These are phyloP conservation scores for Hippophae gyantsensis DNA, from an alignment of 306 rosid species.

Conservation along the genomic window DNA sequence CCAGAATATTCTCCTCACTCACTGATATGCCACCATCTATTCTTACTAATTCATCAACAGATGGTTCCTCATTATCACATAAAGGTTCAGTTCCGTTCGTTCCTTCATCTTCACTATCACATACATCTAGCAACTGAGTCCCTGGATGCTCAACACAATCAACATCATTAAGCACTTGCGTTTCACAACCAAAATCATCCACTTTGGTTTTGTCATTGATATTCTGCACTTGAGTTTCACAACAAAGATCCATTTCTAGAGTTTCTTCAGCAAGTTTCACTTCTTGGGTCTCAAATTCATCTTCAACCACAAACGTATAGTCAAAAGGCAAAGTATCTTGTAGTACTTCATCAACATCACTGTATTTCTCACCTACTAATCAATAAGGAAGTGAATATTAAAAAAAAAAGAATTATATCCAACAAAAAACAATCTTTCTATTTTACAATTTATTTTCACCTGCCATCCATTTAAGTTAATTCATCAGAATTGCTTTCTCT, in stretches of 20 bases:
- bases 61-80: slow-evolving; percentile 23
- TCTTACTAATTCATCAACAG: slow-evolving; percentile 21
- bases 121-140: slow-evolving; percentile 40
- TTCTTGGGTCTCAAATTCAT: slow-evolving; percentile 34
- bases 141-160: slow-evolving; percentile 16
- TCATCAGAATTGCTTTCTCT: background rate
- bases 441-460: too few species aligned
- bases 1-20: slow-evolving; percentile 13
- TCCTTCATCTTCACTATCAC: slow-evolving; percentile 25
- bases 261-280: slow-evolving; percentile 45
- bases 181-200: slow-evolving; percentile 19
- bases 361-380: slow-evolving; percentile 25
- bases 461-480: too few species aligned
- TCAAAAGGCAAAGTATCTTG: slow-evolving; percentile 29
- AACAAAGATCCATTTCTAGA: background rate
- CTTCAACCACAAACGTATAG: slow-evolving; percentile 16
- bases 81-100: slow-evolving; percentile 43
- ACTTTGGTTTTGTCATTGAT: slow-evolving; percentile 24
- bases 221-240: slow-evolving; percentile 10
- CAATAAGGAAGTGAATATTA: background rate
- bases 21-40: slow-evolving; percentile 7
- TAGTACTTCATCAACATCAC: slow-evolving; percentile 22
- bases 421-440: background rate
- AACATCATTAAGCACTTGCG: slow-evolving; percentile 41
- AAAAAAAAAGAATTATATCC: background rate